Evolutionary conservation across 495 filamentous ascomycete species (phyloP), one percentile per base, ranked within the genome.

Genomic region (Chaetomium cochliodes): DNA sequence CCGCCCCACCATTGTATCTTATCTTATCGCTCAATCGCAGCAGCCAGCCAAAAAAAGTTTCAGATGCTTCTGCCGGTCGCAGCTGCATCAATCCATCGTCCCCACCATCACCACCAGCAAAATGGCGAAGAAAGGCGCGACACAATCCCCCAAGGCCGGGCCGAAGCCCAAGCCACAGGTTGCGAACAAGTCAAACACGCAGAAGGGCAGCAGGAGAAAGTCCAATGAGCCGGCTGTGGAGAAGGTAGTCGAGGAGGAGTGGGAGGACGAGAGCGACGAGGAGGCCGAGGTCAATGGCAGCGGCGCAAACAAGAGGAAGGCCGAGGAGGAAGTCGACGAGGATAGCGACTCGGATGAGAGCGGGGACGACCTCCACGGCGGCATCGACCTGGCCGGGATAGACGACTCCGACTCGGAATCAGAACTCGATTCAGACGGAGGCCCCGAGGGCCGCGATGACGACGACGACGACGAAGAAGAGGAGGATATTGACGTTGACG

Each of bases 401-500:
- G 69, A 75, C 67, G 71, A 74, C 59, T 68, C 70, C 23, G 71
- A 73, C 25, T 76, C 81, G 42, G 79, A 79, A 61, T 70, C 68
- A 42, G 72, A 72, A 42, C 58, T 71, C 55, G 70, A 70, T 67
- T 73, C 65, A 58, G 72, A 69, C 1, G 79, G 82, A 9, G 81
- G 84, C 78, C 57, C 81, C 65, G 88, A 90, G 69, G 89, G 92
- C 64, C 87, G 85, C 66, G 90, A 87, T 60, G 92, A 47, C 0
- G 79, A 47, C 0, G 79, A 83, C 5, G 81, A 83, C 11, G 80
- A 85, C 77, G 64, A 81, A 52, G 85, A 87, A 52, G 86, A 87
- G 33, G 83, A 86, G 39, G 91, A 92, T 54, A 92, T 96, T 53
- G 89, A 93, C 8, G 83, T 96, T 50, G 93, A 92, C 41, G 92